phyloP scores from a whole-genome alignment of 2,329 filamentous ascomycete genomes.

The Annulohypoxylon truncatum region DNA sequence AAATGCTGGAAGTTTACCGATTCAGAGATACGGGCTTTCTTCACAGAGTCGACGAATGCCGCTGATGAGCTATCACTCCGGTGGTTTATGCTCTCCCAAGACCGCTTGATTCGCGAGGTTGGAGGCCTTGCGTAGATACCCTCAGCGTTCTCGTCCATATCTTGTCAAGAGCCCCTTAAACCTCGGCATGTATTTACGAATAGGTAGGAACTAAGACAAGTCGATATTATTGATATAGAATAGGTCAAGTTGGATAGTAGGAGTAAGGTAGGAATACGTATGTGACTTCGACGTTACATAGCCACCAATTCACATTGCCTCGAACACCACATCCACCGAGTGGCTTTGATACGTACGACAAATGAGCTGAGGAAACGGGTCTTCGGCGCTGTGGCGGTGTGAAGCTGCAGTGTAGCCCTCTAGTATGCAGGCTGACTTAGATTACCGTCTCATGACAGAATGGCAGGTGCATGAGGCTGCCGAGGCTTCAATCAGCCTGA shows the following conservation, averaged over 20 bases:
- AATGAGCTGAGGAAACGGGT: neutral
- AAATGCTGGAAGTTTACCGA: neutral
- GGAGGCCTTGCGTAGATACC: neutral
- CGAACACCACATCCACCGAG: neutral
- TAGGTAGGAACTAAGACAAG: neutral
- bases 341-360: neutral
- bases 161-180: neutral
- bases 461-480: neutral
- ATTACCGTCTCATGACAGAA: neutral
- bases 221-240: neutral
- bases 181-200: neutral
- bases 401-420: neutral
- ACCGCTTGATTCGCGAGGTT: slow-evolving; percentile 13
- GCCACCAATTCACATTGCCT: neutral
- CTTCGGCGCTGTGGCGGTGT: neutral
- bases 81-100: slow-evolving; percentile 7
- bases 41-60: neutral
- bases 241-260: neutral
- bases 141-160: slow-evolving; percentile 5
- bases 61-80: neutral
- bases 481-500: neutral
- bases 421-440: neutral
- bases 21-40: neutral
- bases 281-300: neutral
- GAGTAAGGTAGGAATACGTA: neutral